Percentiles rank a stretch among this genome's conserved stretches.
phyloP scores from a whole-genome alignment of 768 basidiomycete species.

The Panaeolus cyanescens region DNA sequence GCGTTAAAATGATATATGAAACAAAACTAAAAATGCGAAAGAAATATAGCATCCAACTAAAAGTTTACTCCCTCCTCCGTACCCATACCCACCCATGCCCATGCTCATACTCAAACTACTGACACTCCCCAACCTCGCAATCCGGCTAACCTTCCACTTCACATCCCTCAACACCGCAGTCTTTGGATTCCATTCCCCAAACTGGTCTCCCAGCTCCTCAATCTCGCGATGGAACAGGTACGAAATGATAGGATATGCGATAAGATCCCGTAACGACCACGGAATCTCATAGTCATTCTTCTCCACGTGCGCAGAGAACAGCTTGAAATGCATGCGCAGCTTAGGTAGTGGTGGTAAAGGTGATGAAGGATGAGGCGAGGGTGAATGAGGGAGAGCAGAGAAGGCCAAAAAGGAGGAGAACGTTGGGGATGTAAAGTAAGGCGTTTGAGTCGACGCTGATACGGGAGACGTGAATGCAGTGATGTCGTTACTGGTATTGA shows the following conservation, averaged over 20 bases:
- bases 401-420: neutral
- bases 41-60: neutral
- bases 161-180: constrained; percentile 77
- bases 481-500: neutral
- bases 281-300: constrained; percentile 97
- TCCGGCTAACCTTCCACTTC: constrained; percentile 79
- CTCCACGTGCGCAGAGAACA: constrained; percentile 78
- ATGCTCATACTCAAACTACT: neutral
- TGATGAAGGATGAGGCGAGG: too few relatives aligned
- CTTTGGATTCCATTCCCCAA: constrained; percentile 86
- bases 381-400: too few relatives aligned
- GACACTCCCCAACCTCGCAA: constrained; percentile 50
- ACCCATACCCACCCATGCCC: neutral
- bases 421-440: neutral
- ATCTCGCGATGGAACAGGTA: constrained; percentile 82
- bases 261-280: constrained; percentile 88
- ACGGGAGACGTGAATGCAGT: neutral
- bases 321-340: constrained; percentile 47
- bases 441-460: neutral
- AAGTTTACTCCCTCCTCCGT: constrained; percentile 4
- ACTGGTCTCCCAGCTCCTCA: constrained; percentile 74
- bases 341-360: neutral
- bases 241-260: constrained; percentile 79
- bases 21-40: too few relatives aligned
- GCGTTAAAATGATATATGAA: too few relatives aligned